phyloP scores from a whole-genome alignment of 495 filamentous ascomycete genomes.

The Penicillium samsonianum region DNA sequence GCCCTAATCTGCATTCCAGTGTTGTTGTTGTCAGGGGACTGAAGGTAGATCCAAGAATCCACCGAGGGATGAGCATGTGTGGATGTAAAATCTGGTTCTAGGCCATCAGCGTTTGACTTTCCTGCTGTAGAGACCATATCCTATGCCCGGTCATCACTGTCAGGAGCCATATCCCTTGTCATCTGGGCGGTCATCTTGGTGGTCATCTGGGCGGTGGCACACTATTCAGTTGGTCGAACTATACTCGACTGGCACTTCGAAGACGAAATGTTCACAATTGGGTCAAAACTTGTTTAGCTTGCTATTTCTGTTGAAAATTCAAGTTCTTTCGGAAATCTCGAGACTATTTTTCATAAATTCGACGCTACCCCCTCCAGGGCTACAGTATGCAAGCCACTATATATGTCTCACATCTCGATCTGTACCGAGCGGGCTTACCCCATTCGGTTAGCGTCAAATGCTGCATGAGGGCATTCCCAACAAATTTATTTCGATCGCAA shows the following conservation, averaged over 20 bases:
- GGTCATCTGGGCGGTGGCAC: not conserved
- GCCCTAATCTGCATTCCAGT: conserved; percentile 24
- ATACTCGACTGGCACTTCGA: not conserved
- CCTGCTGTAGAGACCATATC: not conserved
- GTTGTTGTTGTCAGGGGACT: conserved; percentile 29
- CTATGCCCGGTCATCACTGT: not conserved
- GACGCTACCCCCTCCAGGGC: too few relatives aligned
- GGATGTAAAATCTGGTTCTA: not conserved
- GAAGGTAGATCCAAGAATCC: conserved; percentile 25
- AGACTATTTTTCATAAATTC: too few relatives aligned
- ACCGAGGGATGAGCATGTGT: not conserved
- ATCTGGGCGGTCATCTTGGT: not conserved
- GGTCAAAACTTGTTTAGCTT: too few relatives aligned
- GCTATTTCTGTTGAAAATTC: too few relatives aligned
- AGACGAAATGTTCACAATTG: too few relatives aligned
- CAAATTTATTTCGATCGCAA: not conserved
- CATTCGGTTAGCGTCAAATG: not conserved
- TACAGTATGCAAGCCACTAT: too few relatives aligned
- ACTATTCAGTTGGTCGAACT: not conserved
- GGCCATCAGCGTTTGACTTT: not conserved
- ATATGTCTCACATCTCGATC: too few relatives aligned
- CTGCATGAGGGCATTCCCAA: too few relatives aligned
- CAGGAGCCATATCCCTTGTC: conserved; percentile 3
- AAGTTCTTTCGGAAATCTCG: too few relatives aligned
- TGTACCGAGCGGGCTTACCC: too few relatives aligned